Percentiles rank a stretch among this genome's conserved stretches.
Conservation (phyloP, 1,284 basidiomycete genomes). For the Dichomitus squalens region DNA sequence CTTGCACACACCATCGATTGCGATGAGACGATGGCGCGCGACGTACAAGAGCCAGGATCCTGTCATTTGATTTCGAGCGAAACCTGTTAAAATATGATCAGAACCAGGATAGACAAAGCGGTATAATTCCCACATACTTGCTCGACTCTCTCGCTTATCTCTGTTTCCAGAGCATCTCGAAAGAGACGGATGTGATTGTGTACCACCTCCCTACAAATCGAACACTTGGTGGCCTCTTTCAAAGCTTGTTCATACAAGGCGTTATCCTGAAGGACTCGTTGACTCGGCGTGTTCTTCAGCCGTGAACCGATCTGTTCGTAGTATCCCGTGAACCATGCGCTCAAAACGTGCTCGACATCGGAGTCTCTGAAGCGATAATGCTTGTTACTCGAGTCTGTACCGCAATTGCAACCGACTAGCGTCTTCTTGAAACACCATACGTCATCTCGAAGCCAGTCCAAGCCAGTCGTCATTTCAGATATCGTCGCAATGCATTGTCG, state of each 20-base stretch:
- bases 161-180: background rate
- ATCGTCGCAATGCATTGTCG: background rate
- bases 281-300: background rate
- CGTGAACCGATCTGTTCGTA: background rate
- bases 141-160: background rate
- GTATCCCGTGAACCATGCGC: background rate
- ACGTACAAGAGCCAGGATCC: no score
- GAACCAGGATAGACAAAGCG: no score
- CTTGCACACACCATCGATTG: no score
- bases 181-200: background rate
- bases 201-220: background rate
- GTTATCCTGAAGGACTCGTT: background rate
- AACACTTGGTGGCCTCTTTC: background rate
- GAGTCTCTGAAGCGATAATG: background rate
- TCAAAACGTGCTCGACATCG: background rate
- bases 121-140: no score
- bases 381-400: background rate
- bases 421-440: background rate
- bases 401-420: background rate
- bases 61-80: no score
- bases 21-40: no score
- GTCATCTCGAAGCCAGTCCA: background rate
- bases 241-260: background rate
- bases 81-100: no score
- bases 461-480: slow-evolving; percentile 2